Evolutionary conservation across 2,329 filamentous ascomycete genomes (phyloP), one percentile per base, ranked within the genome.

Genomic region (Trichoderma citrinoviride): DNA sequence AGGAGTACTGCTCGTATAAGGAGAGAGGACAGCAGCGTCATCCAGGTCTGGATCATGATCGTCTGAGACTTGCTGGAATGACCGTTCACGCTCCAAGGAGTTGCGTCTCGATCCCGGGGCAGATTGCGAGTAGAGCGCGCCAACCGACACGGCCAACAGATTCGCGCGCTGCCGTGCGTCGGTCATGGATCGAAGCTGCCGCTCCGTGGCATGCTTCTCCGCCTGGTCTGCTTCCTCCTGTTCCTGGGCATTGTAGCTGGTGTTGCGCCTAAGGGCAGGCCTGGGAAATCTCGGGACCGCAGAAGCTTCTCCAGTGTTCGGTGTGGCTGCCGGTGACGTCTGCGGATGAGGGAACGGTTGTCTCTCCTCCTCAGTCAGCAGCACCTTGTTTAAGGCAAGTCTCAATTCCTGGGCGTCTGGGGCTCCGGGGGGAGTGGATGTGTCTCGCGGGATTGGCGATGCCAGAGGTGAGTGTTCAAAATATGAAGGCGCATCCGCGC

Each of bases 191-290:
- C 73, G 75, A 19, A 77, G 71, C 64, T 78, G 75, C 6, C 77
- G 75, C 67, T 78, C 71, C 2, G 73, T 75, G n/a, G 75, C 73
- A 57, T 67, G 71, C 43, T 74, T 71, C 70, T 80, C 78, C 10
- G 78, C 78, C 44, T 72, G 71, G 64, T 80, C 78, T 27, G 78
- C 78, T 67, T 72, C 74, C 66, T 80, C 73, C 10, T 76, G 71
- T 70, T 80, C 78, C 68, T 75, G 72, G 1, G 77, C 77, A 64
- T 79, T 76, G 63, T 80, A 80, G 68, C 78, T 80, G 47, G 78
- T 80, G 68, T 79, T 80, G 46, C 78, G 76, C 67, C 77, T 73
- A n/a, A 80, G 69, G 12, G 75, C 78, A 25, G 78, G 78, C 47
- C 77, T 74, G 12, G 77, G 77, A 8, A 69, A 60, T 63, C 66